phyloP scores from a whole-genome alignment of 768 basidiomycete species.

The Stropharia rugosoannulata region DNA sequence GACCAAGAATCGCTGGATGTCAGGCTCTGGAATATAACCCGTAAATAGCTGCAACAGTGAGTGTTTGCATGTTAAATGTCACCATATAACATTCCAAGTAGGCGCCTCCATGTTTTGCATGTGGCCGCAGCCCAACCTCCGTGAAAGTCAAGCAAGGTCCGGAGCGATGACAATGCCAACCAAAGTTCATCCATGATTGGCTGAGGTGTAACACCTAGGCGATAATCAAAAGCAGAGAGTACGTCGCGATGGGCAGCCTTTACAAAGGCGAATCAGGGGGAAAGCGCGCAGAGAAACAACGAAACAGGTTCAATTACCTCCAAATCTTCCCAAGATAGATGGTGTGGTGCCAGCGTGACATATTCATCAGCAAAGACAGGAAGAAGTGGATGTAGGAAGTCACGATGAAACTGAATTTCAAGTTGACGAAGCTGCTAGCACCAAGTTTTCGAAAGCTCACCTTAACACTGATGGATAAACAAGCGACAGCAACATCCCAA shows the following conservation, averaged over 20 bases:
- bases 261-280: background rate
- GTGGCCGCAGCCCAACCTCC: conserved; percentile 48
- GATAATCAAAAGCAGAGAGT: conserved; percentile 44
- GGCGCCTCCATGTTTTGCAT: conserved; percentile 45
- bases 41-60: conserved; percentile 3
- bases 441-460: conserved; percentile 24
- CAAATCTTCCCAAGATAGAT: conserved; percentile 43
- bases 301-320: conserved; percentile 39
- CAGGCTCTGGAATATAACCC: conserved; percentile 39
- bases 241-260: conserved; percentile 60
- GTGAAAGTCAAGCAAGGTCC: conserved; percentile 35
- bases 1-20: conserved; percentile 50
- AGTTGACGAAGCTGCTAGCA: background rate
- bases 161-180: conserved; percentile 52
- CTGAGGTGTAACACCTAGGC: conserved; percentile 52
- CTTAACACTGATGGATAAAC: conserved; percentile 62
- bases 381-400: conserved; percentile 54
- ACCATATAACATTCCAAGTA: conserved; percentile 47
- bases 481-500: conserved; percentile 62
- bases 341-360: conserved; percentile 46
- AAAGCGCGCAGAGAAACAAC: background rate
- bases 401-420: conserved; percentile 54
- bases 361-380: conserved; percentile 55
- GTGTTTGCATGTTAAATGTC: conserved; percentile 8
- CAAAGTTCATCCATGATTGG: conserved; percentile 60